Conservation (phyloP, 202 grass and related monocot genomes). For the Schoenoplectus triqueter region DNA sequence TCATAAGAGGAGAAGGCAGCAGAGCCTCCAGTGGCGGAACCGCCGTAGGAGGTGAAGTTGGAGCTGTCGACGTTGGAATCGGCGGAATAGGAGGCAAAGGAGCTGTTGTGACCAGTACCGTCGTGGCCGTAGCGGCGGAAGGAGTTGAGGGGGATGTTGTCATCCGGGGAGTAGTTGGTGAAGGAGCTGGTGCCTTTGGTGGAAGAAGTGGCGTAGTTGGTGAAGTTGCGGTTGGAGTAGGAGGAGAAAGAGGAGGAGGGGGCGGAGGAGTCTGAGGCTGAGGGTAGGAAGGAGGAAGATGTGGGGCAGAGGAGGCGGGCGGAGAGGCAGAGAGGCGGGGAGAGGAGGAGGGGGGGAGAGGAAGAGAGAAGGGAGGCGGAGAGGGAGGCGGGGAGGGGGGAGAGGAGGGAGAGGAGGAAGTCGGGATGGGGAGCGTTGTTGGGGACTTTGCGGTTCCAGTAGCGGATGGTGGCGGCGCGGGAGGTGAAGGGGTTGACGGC, state of each 20-base stretch:
- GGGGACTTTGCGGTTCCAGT: slow-evolving; percentile 95
- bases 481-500: slow-evolving; percentile 82
- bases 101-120: slow-evolving; percentile 43
- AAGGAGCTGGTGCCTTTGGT: slow-evolving; percentile 52
- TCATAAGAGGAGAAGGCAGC: slow-evolving; percentile 63
- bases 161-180: slow-evolving; percentile 54
- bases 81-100: slow-evolving; percentile 59
- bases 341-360: slow-evolving; percentile 34
- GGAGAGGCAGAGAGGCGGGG: slow-evolving; percentile 51
- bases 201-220: slow-evolving; percentile 63
- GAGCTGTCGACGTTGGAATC: slow-evolving; percentile 70
- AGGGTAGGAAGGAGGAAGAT: not conserved
- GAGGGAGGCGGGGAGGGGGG: slow-evolving; percentile 74
- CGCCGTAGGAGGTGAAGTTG: slow-evolving; percentile 81
- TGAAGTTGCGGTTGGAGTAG: slow-evolving; percentile 69
- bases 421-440: slow-evolving; percentile 81
- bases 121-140: slow-evolving; percentile 74
- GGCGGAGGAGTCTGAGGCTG: not conserved
- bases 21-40: slow-evolving; percentile 56
- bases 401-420: slow-evolving; percentile 85
- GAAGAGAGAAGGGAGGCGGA: slow-evolving; percentile 37
- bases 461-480: slow-evolving; percentile 83
- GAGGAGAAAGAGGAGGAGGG: slow-evolving; percentile 41
- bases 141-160: slow-evolving; percentile 64
- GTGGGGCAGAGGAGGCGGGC: slow-evolving; percentile 51